phyloP scores from a whole-genome alignment of 2,329 filamentous ascomycete species.

The Pseudogymnoascus verrucosus region DNA sequence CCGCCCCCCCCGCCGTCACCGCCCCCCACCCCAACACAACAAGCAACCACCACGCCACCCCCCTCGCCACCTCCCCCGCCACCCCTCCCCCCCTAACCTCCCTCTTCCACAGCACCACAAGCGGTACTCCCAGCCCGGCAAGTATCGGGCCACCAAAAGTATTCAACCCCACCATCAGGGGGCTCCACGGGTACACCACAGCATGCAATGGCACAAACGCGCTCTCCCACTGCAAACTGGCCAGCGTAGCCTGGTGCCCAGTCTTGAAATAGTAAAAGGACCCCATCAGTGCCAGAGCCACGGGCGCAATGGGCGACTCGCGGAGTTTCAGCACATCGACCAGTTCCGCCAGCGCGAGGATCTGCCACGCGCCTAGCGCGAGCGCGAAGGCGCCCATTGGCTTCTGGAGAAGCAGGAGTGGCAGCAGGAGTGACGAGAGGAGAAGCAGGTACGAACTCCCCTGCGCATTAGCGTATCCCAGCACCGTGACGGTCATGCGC shows the following conservation, averaged over 20 bases:
- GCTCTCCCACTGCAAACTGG: conserved; percentile 90
- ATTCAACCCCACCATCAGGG: conserved; percentile 73
- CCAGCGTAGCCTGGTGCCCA: conserved; percentile 82
- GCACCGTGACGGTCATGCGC: conserved; percentile 60
- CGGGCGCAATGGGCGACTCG: conserved; percentile 68
- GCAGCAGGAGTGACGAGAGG: conserved; percentile 68
- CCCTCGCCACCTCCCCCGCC: conserved; percentile 57
- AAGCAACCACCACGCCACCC: conserved; percentile 69
- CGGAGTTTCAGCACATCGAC: conserved; percentile 54
- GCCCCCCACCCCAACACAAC: conserved; percentile 74
- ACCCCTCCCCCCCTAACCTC: conserved; percentile 52
- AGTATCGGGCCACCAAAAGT: conserved; percentile 85
- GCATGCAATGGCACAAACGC: conserved; percentile 83
- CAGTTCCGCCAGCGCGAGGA: conserved; percentile 67
- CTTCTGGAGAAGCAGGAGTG: conserved; percentile 75
- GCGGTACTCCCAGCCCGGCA: conserved; percentile 68
- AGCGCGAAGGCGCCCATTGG: conserved; percentile 88
- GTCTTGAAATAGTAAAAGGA: conserved; percentile 97
- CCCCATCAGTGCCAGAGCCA: conserved; percentile 79
- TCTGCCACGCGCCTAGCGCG: conserved; percentile 76
- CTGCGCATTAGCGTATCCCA: conserved; percentile 90
- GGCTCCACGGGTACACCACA: conserved; percentile 84
- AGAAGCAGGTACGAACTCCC: conserved; percentile 85
- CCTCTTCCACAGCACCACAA: conserved; percentile 83
- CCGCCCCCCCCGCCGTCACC: conserved; percentile 85